Evolutionary conservation across 257 asterid species (phyloP).

Genomic region (Scutellaria barbata): DNA sequence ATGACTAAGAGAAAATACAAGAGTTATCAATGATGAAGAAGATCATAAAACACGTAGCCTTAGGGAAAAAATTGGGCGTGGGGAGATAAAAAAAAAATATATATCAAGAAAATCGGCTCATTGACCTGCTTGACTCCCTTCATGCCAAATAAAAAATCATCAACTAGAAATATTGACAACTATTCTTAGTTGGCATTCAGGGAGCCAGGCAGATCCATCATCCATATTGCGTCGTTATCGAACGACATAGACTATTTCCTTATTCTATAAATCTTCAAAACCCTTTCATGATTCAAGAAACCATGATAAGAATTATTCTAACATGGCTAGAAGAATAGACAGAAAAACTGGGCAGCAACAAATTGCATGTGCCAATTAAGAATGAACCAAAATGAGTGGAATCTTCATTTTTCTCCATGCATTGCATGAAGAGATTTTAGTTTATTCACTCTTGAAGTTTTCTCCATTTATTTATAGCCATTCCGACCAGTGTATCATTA

Average conservation of each 20-base stretch:
- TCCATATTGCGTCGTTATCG: background rate
- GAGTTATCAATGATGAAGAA: too few species aligned
- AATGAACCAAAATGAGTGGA: too few species aligned
- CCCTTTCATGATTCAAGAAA: background rate
- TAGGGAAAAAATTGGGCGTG: too few species aligned
- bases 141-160: constrained; percentile 42
- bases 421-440: background rate
- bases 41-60: too few species aligned
- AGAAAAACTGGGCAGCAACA: too few species aligned
- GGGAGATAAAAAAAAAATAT: too few species aligned
- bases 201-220: constrained; percentile 52
- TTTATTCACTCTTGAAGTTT: background rate
- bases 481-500: background rate
- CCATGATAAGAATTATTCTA: background rate
- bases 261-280: background rate
- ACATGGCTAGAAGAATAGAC: too few species aligned
- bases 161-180: constrained; percentile 27
- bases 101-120: too few species aligned
- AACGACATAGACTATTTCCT: background rate
- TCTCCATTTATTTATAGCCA: constrained; percentile 27
- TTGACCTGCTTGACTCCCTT: constrained; percentile 45
- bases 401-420: too few species aligned
- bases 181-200: constrained; percentile 45
- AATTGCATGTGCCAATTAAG: too few species aligned
- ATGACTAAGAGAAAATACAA: background rate